phyloP scores from a whole-genome alignment of 768 basidiomycete species.

The Tephrocybe sp. region DNA sequence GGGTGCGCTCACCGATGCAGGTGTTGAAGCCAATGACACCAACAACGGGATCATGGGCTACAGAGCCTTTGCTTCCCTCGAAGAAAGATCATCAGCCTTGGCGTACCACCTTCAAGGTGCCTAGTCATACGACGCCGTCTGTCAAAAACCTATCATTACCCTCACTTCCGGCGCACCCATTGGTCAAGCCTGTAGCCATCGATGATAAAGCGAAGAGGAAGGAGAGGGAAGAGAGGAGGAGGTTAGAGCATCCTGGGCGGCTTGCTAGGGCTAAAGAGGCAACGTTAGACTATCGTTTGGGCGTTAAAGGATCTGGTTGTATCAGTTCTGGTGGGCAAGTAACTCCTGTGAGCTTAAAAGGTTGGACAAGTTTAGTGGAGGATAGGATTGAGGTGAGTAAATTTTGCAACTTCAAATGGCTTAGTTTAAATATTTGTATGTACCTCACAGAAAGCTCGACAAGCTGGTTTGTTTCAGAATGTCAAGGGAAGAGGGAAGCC shows the following conservation, averaged over 20 bases:
- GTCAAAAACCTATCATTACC: slow-evolving; percentile 52
- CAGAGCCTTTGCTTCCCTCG: slow-evolving; percentile 52
- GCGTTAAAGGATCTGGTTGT: slow-evolving; percentile 33
- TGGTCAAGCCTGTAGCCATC: slow-evolving; percentile 12
- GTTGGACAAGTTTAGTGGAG: slow-evolving; percentile 74
- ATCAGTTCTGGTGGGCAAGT: slow-evolving; percentile 23
- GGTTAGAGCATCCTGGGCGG: slow-evolving; percentile 50
- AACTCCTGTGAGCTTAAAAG: slow-evolving; percentile 65
- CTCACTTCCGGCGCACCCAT: slow-evolving; percentile 19
- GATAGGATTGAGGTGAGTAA: slow-evolving; percentile 71
- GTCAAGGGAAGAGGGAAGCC: slow-evolving; percentile 62
- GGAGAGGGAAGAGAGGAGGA: slow-evolving; percentile 50
- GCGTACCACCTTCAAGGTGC: slow-evolving; percentile 65
- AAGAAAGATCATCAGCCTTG: slow-evolving; percentile 61
- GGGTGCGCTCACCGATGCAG: slow-evolving; percentile 25
- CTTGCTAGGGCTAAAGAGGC: slow-evolving; percentile 65
- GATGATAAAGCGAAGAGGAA: slow-evolving; percentile 38
- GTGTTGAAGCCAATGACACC: slow-evolving; percentile 13
- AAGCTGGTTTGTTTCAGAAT: slow-evolving; percentile 67
- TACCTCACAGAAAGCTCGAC: slow-evolving; percentile 51
- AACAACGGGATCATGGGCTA: slow-evolving; percentile 41
- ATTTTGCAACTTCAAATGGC: background rate
- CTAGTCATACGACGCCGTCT: slow-evolving; percentile 49
- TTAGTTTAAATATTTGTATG: background rate
- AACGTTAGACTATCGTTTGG: slow-evolving; percentile 74